Base-by-base conservation (phyloP, 768 basidiomycete species). In the Daedalea quercina region DNA sequence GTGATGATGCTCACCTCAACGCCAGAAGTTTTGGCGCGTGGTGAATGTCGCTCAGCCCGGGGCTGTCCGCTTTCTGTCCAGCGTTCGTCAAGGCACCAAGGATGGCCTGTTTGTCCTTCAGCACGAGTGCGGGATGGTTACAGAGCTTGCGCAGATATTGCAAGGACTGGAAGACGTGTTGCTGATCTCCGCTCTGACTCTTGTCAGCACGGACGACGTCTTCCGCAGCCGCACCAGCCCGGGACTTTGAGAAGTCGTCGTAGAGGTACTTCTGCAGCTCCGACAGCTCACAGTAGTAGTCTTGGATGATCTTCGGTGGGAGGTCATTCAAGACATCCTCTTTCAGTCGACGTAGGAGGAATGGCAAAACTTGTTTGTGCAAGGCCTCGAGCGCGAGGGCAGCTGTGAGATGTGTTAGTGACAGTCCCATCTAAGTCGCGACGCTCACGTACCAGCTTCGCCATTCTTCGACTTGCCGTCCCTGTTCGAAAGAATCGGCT, bases 281-380 rank as follows among this genome's bases (percentile, higher is more conserved):
- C 0, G 95, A 97, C 2, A 99, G 78, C 65, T 98, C 95, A 74
- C 94, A 97, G 64, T 97, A 94, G 67, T 98, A 98, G 67, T 99
- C 96, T 68, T 99, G 96, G 53, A 99, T 98, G 68, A 99, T 99
- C 73, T 99, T 98, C 3, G 96, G 96, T 1, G 96, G 96, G 2
- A 99, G 75, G 65, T 99, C 96, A 56, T 91, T 72, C 52, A 99
- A 73, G 25, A 99, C 96, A 63, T 99, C 94, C 70, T 99, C 96
- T 67, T 99, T 99, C 65, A 99, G 72, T 22, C 96, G 86, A 40
- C 96, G 90, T 15, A 99, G 77, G 40, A 99, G 73, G 80, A 99
- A 99, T 1, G 96, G 96, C n/a, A 99, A 71, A 23, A 98, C 95
- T 76, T 99, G 96, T 69, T 99, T 99, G 68, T 98, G 96, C 44